Percentiles rank a stretch among this genome's conserved stretches.
Conservation (phyloP, 371 early-diverging fungal species). For the Syncephalastrum contaminatum region DNA sequence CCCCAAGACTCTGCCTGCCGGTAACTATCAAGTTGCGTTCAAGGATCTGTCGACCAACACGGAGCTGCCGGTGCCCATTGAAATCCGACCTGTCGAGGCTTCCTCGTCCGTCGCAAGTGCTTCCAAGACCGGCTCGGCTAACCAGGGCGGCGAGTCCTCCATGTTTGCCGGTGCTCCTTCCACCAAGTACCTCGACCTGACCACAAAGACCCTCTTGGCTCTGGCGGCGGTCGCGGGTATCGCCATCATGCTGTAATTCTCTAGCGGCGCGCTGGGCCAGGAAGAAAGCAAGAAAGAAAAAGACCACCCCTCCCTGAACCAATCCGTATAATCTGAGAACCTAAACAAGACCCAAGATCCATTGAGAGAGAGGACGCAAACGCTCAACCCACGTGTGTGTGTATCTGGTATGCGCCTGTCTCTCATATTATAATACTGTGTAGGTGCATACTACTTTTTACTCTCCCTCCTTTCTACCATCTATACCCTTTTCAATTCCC, state of each 20-base stretch:
- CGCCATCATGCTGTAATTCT: constrained; percentile 28
- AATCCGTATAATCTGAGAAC: too few species aligned
- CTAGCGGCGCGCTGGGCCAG: too few species aligned
- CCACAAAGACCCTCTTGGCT: constrained; percentile 21
- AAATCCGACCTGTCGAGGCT: constrained; percentile 41
- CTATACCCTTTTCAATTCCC: too few species aligned
- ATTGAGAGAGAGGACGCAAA: too few species aligned
- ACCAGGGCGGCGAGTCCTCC: constrained; percentile 25
- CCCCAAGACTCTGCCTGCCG: constrained; percentile 33
- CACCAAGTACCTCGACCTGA: constrained; percentile 1
- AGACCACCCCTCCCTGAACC: too few species aligned
- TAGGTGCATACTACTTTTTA: too few species aligned
- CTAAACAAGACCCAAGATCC: too few species aligned
- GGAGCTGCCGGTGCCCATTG: constrained; percentile 42
- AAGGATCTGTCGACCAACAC: constrained; percentile 41
- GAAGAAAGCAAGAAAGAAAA: too few species aligned
- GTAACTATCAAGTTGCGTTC: constrained; percentile 42
- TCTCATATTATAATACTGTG: too few species aligned
- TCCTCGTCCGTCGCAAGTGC: constrained; percentile 25
- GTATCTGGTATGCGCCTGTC: too few species aligned
- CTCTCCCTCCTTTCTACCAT: too few species aligned
- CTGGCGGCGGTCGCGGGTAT: constrained; percentile 29
- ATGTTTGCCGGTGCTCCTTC: constrained; percentile 35
- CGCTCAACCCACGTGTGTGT: too few species aligned
- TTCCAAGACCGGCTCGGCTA: constrained; percentile 21